These are phyloP conservation scores for Ceratocystis diversiconidia DNA, from an alignment of 2,329 filamentous ascomycete species.

Conservation along the genomic window DNA sequence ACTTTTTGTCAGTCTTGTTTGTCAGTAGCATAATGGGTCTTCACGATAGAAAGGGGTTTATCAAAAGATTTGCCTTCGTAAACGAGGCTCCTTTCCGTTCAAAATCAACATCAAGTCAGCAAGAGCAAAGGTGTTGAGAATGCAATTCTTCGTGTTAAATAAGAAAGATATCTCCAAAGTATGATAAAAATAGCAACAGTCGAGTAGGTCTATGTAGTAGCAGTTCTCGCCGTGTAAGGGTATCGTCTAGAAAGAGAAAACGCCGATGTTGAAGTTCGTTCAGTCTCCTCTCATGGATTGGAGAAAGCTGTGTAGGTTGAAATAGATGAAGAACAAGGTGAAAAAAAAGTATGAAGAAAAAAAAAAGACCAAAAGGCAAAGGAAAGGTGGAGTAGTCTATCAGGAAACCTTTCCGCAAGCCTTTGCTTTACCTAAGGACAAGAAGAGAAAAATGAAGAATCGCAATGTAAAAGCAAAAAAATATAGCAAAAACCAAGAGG, in stretches of 20 bases:
- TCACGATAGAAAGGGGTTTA: too few relatives aligned
- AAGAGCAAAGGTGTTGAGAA: not conserved
- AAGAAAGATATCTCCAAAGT: constrained; percentile 7
- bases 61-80: too few relatives aligned
- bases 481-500: constrained; percentile 12
- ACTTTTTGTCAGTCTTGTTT: too few relatives aligned
- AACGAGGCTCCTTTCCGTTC: not conserved
- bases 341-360: not conserved
- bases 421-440: constrained; percentile 16
- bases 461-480: constrained; percentile 23
- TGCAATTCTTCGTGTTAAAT: constrained; percentile 5
- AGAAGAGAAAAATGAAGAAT: constrained; percentile 22
- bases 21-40: too few relatives aligned
- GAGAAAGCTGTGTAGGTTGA: constrained; percentile 13
- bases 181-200: constrained; percentile 6
- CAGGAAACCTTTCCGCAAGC: not conserved
- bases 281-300: constrained; percentile 26
- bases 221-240: constrained; percentile 1
- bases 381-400: constrained; percentile 2
- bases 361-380: constrained; percentile 1
- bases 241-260: constrained; percentile 32
- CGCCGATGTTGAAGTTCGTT: constrained; percentile 35
- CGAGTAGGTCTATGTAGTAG: not conserved
- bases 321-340: not conserved
- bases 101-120: not conserved